Percentiles rank a stretch among this genome's conserved stretches.
These are phyloP conservation scores for Saprolegnia diclina DNA, from an alignment of 352 stramenopile genomes.

Conservation along the genomic window DNA sequence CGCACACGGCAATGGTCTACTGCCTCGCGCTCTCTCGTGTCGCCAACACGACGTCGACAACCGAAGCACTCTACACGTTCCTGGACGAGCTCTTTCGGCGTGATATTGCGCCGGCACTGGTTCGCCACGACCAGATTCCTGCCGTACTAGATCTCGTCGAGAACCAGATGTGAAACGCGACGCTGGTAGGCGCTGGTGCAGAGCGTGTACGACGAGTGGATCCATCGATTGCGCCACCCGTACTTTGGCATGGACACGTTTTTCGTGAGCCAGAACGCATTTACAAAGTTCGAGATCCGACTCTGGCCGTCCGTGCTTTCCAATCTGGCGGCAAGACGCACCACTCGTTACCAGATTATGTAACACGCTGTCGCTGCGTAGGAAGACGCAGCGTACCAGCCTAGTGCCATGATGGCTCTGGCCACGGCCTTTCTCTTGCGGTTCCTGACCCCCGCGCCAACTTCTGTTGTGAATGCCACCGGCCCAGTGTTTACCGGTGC, in stretches of 20 bases:
- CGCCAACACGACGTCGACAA: slow-evolving; percentile 35
- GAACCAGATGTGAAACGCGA: background rate
- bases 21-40: slow-evolving; percentile 46
- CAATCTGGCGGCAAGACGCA: slow-evolving; percentile 19
- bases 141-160: slow-evolving; percentile 20
- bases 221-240: slow-evolving; percentile 69
- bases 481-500: slow-evolving; percentile 11
- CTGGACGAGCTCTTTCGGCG: slow-evolving; percentile 75
- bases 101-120: slow-evolving; percentile 63
- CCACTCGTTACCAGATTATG: background rate
- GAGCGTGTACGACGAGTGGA: slow-evolving; percentile 78
- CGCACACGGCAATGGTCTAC: slow-evolving; percentile 88
- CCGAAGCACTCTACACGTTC: slow-evolving; percentile 47
- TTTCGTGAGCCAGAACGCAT: slow-evolving; percentile 89
- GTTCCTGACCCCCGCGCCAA: slow-evolving; percentile 42
- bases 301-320: slow-evolving; percentile 35
- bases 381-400: slow-evolving; percentile 30
- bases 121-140: slow-evolving; percentile 14
- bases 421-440: slow-evolving; percentile 42
- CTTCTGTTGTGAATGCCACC: background rate
- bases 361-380: background rate
- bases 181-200: slow-evolving; percentile 33
- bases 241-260: slow-evolving; percentile 90
- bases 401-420: slow-evolving; percentile 45
- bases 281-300: slow-evolving; percentile 42